These are phyloP conservation scores for Trematosphaeria pertusa DNA, from an alignment of 2,329 filamentous ascomycete genomes.

Conservation along the genomic window DNA sequence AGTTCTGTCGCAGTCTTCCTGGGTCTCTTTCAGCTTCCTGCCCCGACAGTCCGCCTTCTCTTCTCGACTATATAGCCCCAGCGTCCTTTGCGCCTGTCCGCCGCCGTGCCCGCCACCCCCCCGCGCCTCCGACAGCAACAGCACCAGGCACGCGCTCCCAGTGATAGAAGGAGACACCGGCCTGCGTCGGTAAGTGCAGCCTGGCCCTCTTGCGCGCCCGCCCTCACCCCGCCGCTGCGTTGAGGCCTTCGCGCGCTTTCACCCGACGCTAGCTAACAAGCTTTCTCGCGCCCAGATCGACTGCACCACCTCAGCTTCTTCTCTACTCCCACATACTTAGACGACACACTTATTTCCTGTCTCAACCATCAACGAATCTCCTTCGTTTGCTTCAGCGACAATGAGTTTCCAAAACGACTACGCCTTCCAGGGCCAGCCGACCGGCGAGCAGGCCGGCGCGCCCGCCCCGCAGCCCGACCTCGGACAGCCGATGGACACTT, in stretches of 20 bases:
- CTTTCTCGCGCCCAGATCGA: constrained; percentile 27
- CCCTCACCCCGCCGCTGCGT: constrained; percentile 11
- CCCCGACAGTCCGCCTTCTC: constrained; percentile 12
- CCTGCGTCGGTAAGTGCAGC: constrained; percentile 39
- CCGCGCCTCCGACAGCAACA: constrained; percentile 18
- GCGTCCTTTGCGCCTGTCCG: constrained; percentile 30
- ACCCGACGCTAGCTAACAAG: constrained; percentile 37
- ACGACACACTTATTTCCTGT: constrained; percentile 26
- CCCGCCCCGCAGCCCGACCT: constrained; percentile 57
- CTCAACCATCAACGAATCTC: constrained; percentile 1
- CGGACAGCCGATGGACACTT: constrained; percentile 64
- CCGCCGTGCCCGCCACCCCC: constrained; percentile 16
- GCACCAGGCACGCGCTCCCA: constrained; percentile 19
- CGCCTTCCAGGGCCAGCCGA: constrained; percentile 67
- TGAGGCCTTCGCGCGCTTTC: constrained; percentile 13
- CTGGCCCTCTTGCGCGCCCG: constrained; percentile 14
- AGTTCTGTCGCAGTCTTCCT: constrained; percentile 43
- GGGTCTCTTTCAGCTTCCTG: constrained; percentile 31
- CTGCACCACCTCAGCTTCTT: constrained; percentile 29
- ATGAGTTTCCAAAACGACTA: constrained; percentile 75
- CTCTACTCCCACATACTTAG: constrained; percentile 39
- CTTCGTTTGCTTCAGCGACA: constrained; percentile 35
- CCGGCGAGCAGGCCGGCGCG: constrained; percentile 58
- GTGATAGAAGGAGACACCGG: constrained; percentile 21
- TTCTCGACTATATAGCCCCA: constrained; percentile 12